Conservation (phyloP, 345 rosid species). For the Brassica rapa region DNA sequence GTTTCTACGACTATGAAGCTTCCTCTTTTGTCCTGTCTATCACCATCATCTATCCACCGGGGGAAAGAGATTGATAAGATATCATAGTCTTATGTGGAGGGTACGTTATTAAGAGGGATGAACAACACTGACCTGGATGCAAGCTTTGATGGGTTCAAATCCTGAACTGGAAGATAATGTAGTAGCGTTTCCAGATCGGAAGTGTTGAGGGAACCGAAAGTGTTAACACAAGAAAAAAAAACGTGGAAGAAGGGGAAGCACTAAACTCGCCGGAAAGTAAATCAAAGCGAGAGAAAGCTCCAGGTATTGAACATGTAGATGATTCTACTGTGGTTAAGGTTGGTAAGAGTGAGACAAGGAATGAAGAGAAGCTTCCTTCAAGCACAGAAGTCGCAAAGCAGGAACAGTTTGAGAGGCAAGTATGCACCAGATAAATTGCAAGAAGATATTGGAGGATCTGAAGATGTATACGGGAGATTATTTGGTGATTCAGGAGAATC, state of each 20-base stretch:
- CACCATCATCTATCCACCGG: too few relatives aligned
- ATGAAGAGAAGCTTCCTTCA: slow-evolving; percentile 46
- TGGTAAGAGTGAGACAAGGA: slow-evolving; percentile 35
- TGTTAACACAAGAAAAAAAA: slow-evolving; percentile 33
- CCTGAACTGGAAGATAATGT: slow-evolving; percentile 45
- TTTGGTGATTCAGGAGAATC: slow-evolving; percentile 18
- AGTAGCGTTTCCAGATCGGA: slow-evolving; percentile 41
- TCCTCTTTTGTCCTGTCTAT: too few relatives aligned
- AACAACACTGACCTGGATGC: slow-evolving; percentile 20
- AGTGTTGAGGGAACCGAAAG: slow-evolving; percentile 52
- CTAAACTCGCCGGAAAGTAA: too few relatives aligned
- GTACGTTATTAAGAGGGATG: slow-evolving; percentile 10
- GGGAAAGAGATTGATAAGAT: too few relatives aligned
- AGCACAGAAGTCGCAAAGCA: slow-evolving; percentile 39
- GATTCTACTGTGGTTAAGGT: slow-evolving; percentile 41
- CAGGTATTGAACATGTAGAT: slow-evolving; percentile 22
- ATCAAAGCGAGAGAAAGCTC: too few relatives aligned
- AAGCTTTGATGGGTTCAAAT: slow-evolving; percentile 40
- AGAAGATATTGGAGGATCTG: slow-evolving; percentile 43
- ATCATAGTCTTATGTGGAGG: too few relatives aligned
- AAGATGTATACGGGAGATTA: too few relatives aligned
- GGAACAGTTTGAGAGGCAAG: slow-evolving; percentile 46
- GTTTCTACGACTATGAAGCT: too few relatives aligned
- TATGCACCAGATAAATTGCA: slow-evolving; percentile 50
- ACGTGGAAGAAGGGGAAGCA: too few relatives aligned